Conservation (phyloP, 1,139 yeast species). For the Martiniozyma asiatica region DNA sequence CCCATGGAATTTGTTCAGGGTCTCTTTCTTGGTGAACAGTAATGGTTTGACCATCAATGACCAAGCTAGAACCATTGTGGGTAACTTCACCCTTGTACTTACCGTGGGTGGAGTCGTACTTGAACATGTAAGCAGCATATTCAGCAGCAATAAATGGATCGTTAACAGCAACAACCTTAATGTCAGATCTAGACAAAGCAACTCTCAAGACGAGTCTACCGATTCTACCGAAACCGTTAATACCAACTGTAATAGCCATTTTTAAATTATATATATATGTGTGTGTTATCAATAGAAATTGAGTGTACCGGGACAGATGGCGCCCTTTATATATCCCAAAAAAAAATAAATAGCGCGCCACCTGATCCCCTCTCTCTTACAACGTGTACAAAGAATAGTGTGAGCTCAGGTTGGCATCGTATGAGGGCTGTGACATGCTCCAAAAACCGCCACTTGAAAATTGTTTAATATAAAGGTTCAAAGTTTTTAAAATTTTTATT, state of each 20-base stretch:
- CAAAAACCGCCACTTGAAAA: too few relatives aligned
- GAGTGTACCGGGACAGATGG: too few relatives aligned
- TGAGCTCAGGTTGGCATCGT: too few relatives aligned
- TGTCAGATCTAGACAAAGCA: slow-evolving; percentile 57
- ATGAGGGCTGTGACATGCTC: too few relatives aligned
- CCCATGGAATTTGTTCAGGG: slow-evolving; percentile 80
- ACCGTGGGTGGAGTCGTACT: slow-evolving; percentile 84
- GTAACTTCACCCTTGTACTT: slow-evolving; percentile 55
- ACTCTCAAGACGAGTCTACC: slow-evolving; percentile 75
- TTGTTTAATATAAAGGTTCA: too few relatives aligned
- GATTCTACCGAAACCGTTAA: slow-evolving; percentile 88
- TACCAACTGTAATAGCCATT: slow-evolving; percentile 52
- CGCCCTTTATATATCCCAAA: too few relatives aligned
- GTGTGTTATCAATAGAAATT: not conserved
- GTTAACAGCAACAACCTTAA: slow-evolving; percentile 68
- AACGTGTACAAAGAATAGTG: too few relatives aligned
- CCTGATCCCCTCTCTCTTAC: too few relatives aligned
- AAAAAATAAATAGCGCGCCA: too few relatives aligned
- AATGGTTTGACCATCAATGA: slow-evolving; percentile 59
- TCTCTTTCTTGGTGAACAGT: slow-evolving; percentile 69
- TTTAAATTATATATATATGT: slow-evolving; percentile 8
- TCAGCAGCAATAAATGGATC: slow-evolving; percentile 78
- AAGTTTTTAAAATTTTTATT: too few relatives aligned
- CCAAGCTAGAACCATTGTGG: slow-evolving; percentile 45
- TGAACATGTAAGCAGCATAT: slow-evolving; percentile 81